Evolutionary conservation across 371 early-diverging fungal genomes (phyloP).

Genomic region (Mucor circinelloides): DNA sequence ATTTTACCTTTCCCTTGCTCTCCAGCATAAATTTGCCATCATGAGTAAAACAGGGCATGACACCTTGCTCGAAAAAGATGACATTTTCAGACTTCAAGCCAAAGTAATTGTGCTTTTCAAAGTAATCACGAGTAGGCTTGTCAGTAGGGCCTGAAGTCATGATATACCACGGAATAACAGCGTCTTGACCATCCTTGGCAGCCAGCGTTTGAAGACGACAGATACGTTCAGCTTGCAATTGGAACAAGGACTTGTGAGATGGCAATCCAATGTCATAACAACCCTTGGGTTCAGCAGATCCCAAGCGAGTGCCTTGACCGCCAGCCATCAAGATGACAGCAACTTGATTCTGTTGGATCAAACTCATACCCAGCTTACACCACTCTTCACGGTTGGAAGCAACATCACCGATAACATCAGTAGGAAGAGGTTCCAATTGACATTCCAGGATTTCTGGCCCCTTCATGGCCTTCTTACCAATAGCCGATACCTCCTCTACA

Average conservation of each 20-base stretch:
- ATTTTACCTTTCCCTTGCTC: slow-evolving; percentile 3
- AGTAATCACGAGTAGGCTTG: slow-evolving; percentile 63
- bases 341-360: slow-evolving; percentile 68
- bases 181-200: slow-evolving; percentile 18
- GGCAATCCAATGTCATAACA: slow-evolving; percentile 83
- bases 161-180: slow-evolving; percentile 79
- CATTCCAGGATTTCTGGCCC: background rate
- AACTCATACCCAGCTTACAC: slow-evolving; percentile 57
- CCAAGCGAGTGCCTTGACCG: slow-evolving; percentile 83
- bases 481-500: slow-evolving; percentile 69
- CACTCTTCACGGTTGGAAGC: slow-evolving; percentile 45
- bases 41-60: slow-evolving; percentile 30
- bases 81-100: slow-evolving; percentile 71
- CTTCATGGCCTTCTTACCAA: slow-evolving; percentile 61
- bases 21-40: slow-evolving; percentile 75
- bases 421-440: slow-evolving; percentile 62
- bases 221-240: slow-evolving; percentile 81
- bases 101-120: slow-evolving; percentile 67
- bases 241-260: slow-evolving; percentile 73
- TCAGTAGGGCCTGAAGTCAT: slow-evolving; percentile 84
- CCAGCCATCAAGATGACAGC: slow-evolving; percentile 76
- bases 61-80: slow-evolving; percentile 70
- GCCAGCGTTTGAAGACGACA: slow-evolving; percentile 38
- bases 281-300: slow-evolving; percentile 79
- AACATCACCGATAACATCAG: slow-evolving; percentile 43